These are phyloP conservation scores for Pseudogymnoascus sp. DNA, from an alignment of 2,329 filamentous ascomycete species.

Conservation along the genomic window DNA sequence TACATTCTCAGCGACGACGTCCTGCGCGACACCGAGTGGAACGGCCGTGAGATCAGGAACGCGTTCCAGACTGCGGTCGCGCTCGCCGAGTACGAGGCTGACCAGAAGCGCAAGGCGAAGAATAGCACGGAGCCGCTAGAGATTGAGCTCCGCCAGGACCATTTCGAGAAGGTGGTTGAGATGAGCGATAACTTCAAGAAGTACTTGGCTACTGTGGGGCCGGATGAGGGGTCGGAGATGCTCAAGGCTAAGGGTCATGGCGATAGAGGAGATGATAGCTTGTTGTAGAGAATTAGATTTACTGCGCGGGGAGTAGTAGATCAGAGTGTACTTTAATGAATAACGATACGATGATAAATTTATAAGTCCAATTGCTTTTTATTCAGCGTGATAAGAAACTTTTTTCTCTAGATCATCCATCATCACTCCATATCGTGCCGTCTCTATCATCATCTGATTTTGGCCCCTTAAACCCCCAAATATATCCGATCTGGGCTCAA, in stretches of 20 bases:
- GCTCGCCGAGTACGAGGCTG: slow-evolving; percentile 18
- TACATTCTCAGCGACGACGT: slow-evolving; percentile 17
- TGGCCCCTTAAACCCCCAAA: neutral
- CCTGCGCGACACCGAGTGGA: slow-evolving; percentile 19
- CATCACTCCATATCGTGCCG: neutral
- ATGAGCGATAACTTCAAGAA: slow-evolving; percentile 19
- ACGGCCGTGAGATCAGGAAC: slow-evolving; percentile 23
- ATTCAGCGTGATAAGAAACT: neutral
- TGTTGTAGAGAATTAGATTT: slow-evolving; percentile 12
- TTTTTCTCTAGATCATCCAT: neutral
- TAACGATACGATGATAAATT: neutral
- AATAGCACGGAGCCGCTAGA: neutral
- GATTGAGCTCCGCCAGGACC: slow-evolving; percentile 15
- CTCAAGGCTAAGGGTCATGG: slow-evolving; percentile 10
- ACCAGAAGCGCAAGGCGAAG: slow-evolving; percentile 9
- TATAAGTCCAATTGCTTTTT: neutral
- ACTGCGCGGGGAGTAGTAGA: neutral
- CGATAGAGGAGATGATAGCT: slow-evolving; percentile 17
- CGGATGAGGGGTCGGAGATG: slow-evolving; percentile 2
- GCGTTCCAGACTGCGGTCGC: slow-evolving; percentile 22
- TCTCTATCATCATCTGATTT: neutral
- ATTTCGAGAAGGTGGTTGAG: slow-evolving; percentile 19
- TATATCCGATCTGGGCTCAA: neutral
- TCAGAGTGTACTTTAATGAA: neutral
- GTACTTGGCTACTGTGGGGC: slow-evolving; percentile 15